Evolutionary conservation across 1,284 basidiomycete species (phyloP).

Genomic region (Moesziomyces sp.): DNA sequence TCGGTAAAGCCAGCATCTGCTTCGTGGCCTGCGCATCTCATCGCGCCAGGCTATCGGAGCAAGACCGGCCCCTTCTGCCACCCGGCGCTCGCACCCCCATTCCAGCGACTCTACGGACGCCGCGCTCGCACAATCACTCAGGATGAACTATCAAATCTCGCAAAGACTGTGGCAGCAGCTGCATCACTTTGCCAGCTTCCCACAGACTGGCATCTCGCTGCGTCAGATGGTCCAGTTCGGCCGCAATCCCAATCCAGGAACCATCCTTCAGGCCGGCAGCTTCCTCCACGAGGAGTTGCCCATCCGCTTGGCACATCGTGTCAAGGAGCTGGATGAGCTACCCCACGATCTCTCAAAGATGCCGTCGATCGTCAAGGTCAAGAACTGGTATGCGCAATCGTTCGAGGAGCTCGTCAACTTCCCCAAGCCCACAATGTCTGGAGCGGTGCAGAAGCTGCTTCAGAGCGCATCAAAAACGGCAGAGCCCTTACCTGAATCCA

Average conservation of each 20-base stretch:
- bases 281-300: slow-evolving; percentile 80
- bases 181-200: slow-evolving; percentile 65
- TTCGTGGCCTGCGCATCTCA: too few species aligned
- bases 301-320: slow-evolving; percentile 92
- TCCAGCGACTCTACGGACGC: not conserved
- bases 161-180: slow-evolving; percentile 63
- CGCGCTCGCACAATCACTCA: not conserved
- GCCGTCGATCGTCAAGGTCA: slow-evolving; percentile 93
- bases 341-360: slow-evolving; percentile 91
- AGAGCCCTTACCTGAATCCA: slow-evolving; percentile 56
- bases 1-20: too few species aligned
- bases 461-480: slow-evolving; percentile 37
- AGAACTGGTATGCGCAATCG: slow-evolving; percentile 98
- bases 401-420: slow-evolving; percentile 75
- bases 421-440: slow-evolving; percentile 60
- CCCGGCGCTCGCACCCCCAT: not conserved
- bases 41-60: not conserved
- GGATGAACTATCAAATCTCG: slow-evolving; percentile 59
- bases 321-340: slow-evolving; percentile 94
- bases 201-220: slow-evolving; percentile 66
- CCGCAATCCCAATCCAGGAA: slow-evolving; percentile 64
- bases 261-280: slow-evolving; percentile 64
- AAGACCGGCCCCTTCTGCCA: not conserved
- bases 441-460: slow-evolving; percentile 60
- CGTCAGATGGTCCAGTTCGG: slow-evolving; percentile 68